Evolutionary conservation across 495 filamentous ascomycete species (phyloP).

Genomic region (Chaetomidium leptoderma): DNA sequence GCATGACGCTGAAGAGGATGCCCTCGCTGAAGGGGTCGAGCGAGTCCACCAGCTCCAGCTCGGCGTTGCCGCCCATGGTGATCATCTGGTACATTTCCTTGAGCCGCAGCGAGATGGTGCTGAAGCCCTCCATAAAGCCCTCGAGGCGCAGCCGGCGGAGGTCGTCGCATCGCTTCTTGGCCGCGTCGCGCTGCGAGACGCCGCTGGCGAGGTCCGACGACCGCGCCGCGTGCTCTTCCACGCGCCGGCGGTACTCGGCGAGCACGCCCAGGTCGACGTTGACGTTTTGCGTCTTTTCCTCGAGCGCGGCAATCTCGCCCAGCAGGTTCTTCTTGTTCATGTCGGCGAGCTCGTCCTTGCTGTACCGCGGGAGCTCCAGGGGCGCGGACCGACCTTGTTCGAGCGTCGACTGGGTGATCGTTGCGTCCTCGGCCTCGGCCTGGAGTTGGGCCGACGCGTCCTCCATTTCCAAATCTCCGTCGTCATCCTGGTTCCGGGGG

Average conservation of each 20-base stretch:
- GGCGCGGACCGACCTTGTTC: slow-evolving; percentile 27
- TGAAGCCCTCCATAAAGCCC: slow-evolving; percentile 98
- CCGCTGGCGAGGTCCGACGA: slow-evolving; percentile 74
- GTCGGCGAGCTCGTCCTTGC: slow-evolving; percentile 85
- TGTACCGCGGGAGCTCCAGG: slow-evolving; percentile 70
- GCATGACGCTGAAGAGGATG: slow-evolving; percentile 96
- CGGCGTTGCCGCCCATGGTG: slow-evolving; percentile 98
- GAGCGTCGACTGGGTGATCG: slow-evolving; percentile 28
- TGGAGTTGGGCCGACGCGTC: slow-evolving; percentile 28
- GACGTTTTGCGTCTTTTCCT: slow-evolving; percentile 87
- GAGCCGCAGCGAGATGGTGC: slow-evolving; percentile 84
- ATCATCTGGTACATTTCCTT: slow-evolving; percentile 99
- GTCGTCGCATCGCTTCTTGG: slow-evolving; percentile 86
- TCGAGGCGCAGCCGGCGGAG: slow-evolving; percentile 83
- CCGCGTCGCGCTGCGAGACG: slow-evolving; percentile 69
- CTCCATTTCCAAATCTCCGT: slow-evolving; percentile 20
- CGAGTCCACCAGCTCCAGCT: slow-evolving; percentile 91
- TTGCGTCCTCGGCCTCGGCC: slow-evolving; percentile 24
- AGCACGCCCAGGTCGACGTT: slow-evolving; percentile 88
- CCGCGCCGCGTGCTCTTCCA: slow-evolving; percentile 78
- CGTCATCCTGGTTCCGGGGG: slow-evolving; percentile 13
- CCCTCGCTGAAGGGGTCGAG: slow-evolving; percentile 96
- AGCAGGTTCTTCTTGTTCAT: slow-evolving; percentile 87
- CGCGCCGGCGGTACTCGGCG: slow-evolving; percentile 84
- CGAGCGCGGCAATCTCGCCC: slow-evolving; percentile 79